Percentiles rank a stretch among this genome's conserved stretches.
These are phyloP conservation scores for Globisporangium iwayamae DNA, from an alignment of 352 stramenopile genomes.

Conservation along the genomic window DNA sequence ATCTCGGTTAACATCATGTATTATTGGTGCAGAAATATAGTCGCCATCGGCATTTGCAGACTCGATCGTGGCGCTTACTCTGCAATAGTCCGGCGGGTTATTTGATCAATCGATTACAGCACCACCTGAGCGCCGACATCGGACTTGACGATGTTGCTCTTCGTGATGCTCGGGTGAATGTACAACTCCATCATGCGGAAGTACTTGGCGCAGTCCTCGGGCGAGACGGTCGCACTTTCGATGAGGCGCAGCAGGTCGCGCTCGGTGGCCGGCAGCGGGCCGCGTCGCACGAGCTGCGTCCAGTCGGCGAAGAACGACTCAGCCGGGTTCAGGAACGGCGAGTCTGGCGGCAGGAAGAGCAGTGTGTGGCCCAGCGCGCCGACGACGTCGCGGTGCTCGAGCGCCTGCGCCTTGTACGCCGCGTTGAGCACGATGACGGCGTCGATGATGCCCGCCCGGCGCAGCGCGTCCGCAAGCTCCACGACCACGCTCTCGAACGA, in stretches of 20 bases:
- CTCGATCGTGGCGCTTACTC: no score
- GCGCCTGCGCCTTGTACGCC: background rate
- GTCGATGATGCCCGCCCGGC: background rate
- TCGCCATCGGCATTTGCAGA: no score
- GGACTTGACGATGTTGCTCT: background rate
- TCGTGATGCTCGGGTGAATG: constrained; percentile 1
- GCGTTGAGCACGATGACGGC: background rate
- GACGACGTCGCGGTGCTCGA: constrained; percentile 2
- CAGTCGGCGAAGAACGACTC: constrained; percentile 1
- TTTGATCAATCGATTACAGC: no score
- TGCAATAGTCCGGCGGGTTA: no score
- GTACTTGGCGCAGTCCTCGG: background rate
- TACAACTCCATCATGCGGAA: background rate
- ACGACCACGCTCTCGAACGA: background rate
- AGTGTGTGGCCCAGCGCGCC: background rate
- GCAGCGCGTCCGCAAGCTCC: background rate
- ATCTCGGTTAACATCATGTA: no score
- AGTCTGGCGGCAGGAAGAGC: constrained; percentile 1
- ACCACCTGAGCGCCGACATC: no score
- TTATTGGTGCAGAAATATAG: no score
- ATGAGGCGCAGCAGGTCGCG: background rate
- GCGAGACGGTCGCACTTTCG: background rate
- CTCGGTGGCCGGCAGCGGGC: background rate
- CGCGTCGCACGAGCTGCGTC: background rate
- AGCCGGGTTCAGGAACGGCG: constrained; percentile 2